A percentile compares a stretch with the other conserved stretches of the same genome.
Conservation (phyloP, 2,329 filamentous ascomycete genomes). For the Aspergillus carbonarius region DNA sequence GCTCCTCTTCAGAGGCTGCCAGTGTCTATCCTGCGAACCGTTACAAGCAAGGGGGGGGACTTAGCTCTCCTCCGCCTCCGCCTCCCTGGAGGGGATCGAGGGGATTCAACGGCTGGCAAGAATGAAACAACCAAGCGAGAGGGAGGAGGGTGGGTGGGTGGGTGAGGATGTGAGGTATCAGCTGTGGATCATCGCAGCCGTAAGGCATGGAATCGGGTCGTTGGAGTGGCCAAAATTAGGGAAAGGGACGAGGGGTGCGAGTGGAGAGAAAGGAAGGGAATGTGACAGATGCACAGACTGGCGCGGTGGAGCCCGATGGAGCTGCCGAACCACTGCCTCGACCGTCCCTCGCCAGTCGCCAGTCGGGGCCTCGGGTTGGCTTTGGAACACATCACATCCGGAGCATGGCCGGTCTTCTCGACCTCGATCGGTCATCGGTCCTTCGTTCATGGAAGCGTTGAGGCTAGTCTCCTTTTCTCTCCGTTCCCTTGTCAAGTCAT, state of each 20-base stretch:
- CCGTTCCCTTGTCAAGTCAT: neutral
- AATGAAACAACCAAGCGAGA: neutral
- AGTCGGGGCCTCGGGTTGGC: neutral
- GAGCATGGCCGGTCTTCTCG: neutral
- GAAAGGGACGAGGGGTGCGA: neutral
- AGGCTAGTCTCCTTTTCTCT: no score
- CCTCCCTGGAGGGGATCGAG: neutral
- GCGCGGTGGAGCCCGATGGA: neutral
- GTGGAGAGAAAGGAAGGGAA: neutral
- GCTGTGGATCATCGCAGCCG: neutral
- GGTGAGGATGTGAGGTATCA: slow-evolving; percentile 9
- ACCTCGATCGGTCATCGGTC: neutral
- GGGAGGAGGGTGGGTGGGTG: neutral
- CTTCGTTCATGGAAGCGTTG: neutral
- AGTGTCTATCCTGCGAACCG: neutral
- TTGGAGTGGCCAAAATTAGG: neutral
- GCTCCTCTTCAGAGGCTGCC: neutral
- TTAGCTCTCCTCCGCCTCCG: neutral
- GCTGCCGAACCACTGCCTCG: no score
- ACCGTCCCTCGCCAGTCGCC: neutral
- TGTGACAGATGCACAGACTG: slow-evolving; percentile 21
- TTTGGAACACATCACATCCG: neutral
- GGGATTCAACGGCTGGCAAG: neutral
- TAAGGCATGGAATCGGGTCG: slow-evolving; percentile 4
- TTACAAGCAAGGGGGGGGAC: slow-evolving; percentile 7